Percentiles rank a stretch among this genome's conserved stretches.
phyloP scores from a whole-genome alignment of 306 rosid genomes.

The Senna siamea region DNA sequence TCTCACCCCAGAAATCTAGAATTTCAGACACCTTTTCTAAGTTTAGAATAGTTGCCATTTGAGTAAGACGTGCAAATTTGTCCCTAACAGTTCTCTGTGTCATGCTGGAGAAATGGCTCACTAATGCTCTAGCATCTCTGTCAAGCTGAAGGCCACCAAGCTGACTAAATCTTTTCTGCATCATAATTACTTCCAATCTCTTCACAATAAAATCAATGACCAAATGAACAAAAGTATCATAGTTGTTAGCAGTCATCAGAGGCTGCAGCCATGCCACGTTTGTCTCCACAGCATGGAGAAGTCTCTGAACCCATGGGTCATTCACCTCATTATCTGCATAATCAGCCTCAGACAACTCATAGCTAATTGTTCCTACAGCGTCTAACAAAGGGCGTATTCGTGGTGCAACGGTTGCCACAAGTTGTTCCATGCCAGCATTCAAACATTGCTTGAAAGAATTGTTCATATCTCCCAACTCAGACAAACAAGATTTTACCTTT shows the following conservation, averaged over 20 bases:
- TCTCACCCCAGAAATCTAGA: constrained; percentile 99
- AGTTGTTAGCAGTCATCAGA: constrained; percentile 86
- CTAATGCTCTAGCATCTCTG: constrained; percentile 91
- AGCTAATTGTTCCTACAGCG: constrained; percentile 81
- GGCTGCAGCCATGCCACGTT: constrained; percentile 89
- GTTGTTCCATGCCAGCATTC: constrained; percentile 81
- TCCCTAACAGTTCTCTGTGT: constrained; percentile 95
- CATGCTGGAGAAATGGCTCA: constrained; percentile 91
- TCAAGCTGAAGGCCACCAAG: constrained; percentile 99
- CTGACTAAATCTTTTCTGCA: constrained; percentile 94
- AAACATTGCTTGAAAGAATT: constrained; percentile 87
- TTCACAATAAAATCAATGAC: constrained; percentile 85
- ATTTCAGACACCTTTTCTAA: constrained; percentile 96
- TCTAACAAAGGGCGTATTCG: constrained; percentile 83
- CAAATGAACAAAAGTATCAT: constrained; percentile 80
- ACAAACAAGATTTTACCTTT: constrained; percentile 88
- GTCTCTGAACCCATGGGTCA: constrained; percentile 98
- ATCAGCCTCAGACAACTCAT: constrained; percentile 88
- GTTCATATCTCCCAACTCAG: constrained; percentile 87
- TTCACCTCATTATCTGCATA: constrained; percentile 95
- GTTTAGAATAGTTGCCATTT: constrained; percentile 93
- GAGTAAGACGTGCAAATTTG: constrained; percentile 94
- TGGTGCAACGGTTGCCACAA: constrained; percentile 79
- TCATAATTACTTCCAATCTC: constrained; percentile 96
- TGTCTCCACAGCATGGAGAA: constrained; percentile 89